Conservation (phyloP, 2,329 filamentous ascomycete genomes). For the Aureobasidium subglaciale region DNA sequence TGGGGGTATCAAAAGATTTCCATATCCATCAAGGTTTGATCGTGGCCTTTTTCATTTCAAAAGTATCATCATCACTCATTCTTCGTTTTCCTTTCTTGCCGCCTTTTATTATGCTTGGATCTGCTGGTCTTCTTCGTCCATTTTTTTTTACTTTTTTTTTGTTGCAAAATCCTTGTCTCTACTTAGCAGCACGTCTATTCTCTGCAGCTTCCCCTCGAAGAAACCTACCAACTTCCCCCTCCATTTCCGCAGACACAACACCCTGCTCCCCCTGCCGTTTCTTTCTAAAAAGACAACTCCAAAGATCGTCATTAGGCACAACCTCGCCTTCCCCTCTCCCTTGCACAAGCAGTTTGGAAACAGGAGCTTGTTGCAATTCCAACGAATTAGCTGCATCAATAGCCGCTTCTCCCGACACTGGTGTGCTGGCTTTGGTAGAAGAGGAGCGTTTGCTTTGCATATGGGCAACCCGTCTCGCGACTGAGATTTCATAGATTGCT, state of each 20-base stretch:
- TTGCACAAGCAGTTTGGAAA: slow-evolving; percentile 64
- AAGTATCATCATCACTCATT: no score
- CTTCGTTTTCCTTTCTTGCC: no score
- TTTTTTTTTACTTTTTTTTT: not conserved
- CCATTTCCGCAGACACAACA: slow-evolving; percentile 22
- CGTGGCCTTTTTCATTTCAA: no score
- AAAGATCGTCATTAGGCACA: slow-evolving; percentile 71
- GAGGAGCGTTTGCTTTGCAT: no score
- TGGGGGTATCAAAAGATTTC: no score
- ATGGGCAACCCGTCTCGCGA: slow-evolving; percentile 69
- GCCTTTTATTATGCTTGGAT: no score
- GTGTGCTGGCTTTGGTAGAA: no score
- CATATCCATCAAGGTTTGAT: no score
- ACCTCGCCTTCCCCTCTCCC: slow-evolving; percentile 68
- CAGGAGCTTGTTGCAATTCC: slow-evolving; percentile 67
- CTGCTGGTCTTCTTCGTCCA: no score
- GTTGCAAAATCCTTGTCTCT: no score
- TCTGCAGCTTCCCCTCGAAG: slow-evolving; percentile 51
- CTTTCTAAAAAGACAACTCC: slow-evolving; percentile 73
- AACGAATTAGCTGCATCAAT: slow-evolving; percentile 79
- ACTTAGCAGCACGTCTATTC: slow-evolving; percentile 26
- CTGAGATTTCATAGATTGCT: slow-evolving; percentile 81
- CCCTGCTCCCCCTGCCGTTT: not conserved
- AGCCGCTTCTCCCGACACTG: slow-evolving; percentile 47
- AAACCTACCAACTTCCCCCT: slow-evolving; percentile 43